Conservation (phyloP, 2,329 filamentous ascomycete genomes). For the Cercospora sp. region DNA sequence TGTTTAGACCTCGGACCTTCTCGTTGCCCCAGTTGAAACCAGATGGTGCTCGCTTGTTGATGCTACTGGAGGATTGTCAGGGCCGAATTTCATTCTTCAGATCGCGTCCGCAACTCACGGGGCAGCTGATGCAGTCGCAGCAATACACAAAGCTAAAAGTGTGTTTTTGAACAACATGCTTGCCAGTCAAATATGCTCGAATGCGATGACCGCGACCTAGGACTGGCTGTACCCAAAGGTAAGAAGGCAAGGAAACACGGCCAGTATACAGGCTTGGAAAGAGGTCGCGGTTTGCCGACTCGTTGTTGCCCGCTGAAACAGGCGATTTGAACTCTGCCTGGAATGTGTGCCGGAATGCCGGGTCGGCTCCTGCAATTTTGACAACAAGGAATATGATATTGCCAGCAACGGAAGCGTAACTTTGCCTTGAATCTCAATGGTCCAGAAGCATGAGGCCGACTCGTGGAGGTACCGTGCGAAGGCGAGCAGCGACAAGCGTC, state of each 20-base stretch:
- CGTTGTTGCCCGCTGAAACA: slow-evolving; percentile 22
- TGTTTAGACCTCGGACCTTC: slow-evolving; percentile 54
- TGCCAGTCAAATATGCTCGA: background rate
- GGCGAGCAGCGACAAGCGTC: background rate
- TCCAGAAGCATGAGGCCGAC: slow-evolving; percentile 2
- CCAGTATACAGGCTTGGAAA: background rate
- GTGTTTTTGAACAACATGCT: slow-evolving; percentile 34
- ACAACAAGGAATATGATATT: slow-evolving; percentile 2
- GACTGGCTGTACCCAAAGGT: background rate
- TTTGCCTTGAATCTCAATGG: slow-evolving; percentile 3
- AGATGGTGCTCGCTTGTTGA: slow-evolving; percentile 32
- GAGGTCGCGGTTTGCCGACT: slow-evolving; percentile 11
- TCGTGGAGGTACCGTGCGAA: background rate
- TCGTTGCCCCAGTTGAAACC: slow-evolving; percentile 53
- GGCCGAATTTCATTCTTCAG: background rate
- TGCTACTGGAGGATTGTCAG: slow-evolving; percentile 20
- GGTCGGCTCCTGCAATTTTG: slow-evolving; percentile 20
- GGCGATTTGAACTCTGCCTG: slow-evolving; percentile 13
- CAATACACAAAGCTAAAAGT: slow-evolving; percentile 33
- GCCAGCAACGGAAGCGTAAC: slow-evolving; percentile 9
- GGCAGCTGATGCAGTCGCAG: slow-evolving; percentile 28
- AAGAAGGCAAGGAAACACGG: background rate
- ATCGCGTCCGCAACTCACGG: slow-evolving; percentile 28
- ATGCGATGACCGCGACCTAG: background rate
- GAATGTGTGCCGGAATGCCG: slow-evolving; percentile 23